These are phyloP conservation scores for Trametes gibbosa DNA, from an alignment of 768 basidiomycete species.

Conservation along the genomic window DNA sequence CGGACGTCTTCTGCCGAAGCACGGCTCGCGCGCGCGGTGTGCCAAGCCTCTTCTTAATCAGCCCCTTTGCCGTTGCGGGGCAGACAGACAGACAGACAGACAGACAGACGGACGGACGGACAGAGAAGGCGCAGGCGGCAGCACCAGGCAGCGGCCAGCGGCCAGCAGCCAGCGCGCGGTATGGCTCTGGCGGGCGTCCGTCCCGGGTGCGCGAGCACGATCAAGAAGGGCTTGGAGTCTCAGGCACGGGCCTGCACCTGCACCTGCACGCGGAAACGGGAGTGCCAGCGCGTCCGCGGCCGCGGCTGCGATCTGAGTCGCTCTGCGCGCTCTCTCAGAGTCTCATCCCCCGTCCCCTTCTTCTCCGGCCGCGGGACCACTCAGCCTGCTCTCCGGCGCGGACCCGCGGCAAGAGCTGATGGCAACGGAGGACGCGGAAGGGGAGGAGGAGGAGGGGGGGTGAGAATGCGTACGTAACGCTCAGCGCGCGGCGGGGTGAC, in stretches of 20 bases:
- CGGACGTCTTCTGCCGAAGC: conserved; percentile 10
- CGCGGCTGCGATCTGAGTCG: no score
- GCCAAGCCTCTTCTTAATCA: conserved; percentile 7
- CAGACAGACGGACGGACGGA: no score
- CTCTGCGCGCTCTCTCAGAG: neutral
- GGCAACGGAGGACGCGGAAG: neutral
- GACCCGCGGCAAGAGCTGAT: neutral
- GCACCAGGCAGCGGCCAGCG: neutral
- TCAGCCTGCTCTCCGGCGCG: no score
- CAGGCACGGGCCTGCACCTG: no score
- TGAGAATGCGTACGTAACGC: conserved; percentile 13
- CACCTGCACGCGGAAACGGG: no score
- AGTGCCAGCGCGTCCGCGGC: no score
- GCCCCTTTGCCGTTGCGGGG: neutral
- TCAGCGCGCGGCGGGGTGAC: neutral
- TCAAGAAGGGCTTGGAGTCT: no score
- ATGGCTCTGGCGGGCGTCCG: neutral
- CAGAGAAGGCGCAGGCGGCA: no score
- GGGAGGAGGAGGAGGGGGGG: no score
- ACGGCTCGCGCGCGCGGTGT: conserved; percentile 2
- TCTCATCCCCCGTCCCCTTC: neutral
- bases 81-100: conserved; percentile 7
- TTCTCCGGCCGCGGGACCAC: no score
- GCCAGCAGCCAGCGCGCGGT: neutral
- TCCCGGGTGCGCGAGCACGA: neutral